Evolutionary conservation across 1,284 basidiomycete species (phyloP).

Genomic region (Schizophyllum amplum): DNA sequence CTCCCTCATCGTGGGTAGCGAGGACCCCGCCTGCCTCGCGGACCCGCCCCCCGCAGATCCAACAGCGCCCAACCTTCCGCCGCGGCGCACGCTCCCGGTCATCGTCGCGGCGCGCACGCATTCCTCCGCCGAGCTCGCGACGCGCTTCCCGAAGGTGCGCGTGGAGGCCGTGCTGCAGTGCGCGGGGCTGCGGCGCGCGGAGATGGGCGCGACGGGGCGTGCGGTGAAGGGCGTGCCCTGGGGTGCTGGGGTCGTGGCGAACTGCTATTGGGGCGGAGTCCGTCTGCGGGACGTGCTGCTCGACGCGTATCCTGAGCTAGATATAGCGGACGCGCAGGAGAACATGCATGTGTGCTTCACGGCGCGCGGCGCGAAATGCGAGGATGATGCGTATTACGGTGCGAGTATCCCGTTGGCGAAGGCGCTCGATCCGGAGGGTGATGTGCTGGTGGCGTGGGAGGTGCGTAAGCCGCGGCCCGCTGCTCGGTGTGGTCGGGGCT

Average conservation of each 20-base stretch:
- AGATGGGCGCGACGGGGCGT: conserved; percentile 50
- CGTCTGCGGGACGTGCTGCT: conserved; percentile 45
- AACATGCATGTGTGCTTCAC: conserved; percentile 49
- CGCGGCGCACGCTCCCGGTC: conserved; percentile 16
- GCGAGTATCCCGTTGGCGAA: conserved; percentile 47
- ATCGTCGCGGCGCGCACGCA: conserved; percentile 15
- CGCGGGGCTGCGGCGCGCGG: conserved; percentile 58
- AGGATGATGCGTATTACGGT: conserved; percentile 55
- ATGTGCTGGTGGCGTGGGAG: conserved; percentile 57
- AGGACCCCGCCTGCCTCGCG: neutral
- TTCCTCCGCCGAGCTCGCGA: conserved; percentile 32
- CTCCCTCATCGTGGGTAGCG: neutral
- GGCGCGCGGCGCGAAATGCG: conserved; percentile 52
- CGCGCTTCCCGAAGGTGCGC: conserved; percentile 32
- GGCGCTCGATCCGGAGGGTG: conserved; percentile 37
- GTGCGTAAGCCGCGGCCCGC: conserved; percentile 21
- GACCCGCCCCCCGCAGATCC: neutral
- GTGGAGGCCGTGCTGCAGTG: conserved; percentile 57
- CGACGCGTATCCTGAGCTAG: neutral
- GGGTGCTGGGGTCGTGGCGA: conserved; percentile 56
- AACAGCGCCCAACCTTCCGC: neutral
- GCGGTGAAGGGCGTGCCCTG: conserved; percentile 47
- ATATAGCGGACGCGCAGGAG: conserved; percentile 11
- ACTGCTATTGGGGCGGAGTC: conserved; percentile 54
- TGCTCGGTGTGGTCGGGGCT: conserved; percentile 4